Base-by-base conservation (phyloP, 1,284 basidiomycete genomes). In the Tausonia pullulans region DNA sequence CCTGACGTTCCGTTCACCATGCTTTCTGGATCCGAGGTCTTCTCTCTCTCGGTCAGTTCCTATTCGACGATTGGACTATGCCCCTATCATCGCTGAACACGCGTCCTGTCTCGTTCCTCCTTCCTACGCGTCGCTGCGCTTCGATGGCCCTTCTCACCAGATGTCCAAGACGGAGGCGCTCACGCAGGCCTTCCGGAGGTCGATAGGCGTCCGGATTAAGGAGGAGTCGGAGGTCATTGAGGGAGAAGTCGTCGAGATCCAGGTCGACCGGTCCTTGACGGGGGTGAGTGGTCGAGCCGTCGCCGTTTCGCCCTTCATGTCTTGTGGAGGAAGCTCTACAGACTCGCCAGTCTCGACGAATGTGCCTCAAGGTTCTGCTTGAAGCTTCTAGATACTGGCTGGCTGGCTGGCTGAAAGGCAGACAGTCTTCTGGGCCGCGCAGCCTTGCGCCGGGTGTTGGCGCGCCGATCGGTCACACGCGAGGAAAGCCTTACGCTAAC, bases 91-190 rank as follows among this genome's bases (percentile, higher is more conserved):
- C 6, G 9, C 16, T 27, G 54, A 43, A 49, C 27, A 16, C 8
- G 6, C 14, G n/a, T 13, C 51, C 51, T 52, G 5, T 55, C 16
- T 40, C 11, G 8, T 55, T 6, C 39, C 39, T 13, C 16, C 53
- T 8, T 55, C 39, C 39, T 41, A 10, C 39, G 16, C 13, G 27
- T 27, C 14, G 6, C 14, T 39, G 53, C 40, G 43, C 14, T 27
- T n/a, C 5, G 27, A 5, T 14, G 9, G 11, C 56, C 16, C 39
- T 9, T 52, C 39, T 16, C 52, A 11, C 5, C 13, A 83, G 72
- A 96, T 98, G 91, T 94, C 90, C 54, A 98, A 97, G 79, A 98
- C 96, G 1, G 96, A 98, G 75, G 93, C 94, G 45, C 82, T 98
- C 68, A 98, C 92, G 2, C 95, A 98, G 77, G 92, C 94, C 0